Percentiles rank a stretch among this genome's conserved stretches.
phyloP scores from a whole-genome alignment of 1,139 yeast genomes.

The Candida frijolesensis region DNA sequence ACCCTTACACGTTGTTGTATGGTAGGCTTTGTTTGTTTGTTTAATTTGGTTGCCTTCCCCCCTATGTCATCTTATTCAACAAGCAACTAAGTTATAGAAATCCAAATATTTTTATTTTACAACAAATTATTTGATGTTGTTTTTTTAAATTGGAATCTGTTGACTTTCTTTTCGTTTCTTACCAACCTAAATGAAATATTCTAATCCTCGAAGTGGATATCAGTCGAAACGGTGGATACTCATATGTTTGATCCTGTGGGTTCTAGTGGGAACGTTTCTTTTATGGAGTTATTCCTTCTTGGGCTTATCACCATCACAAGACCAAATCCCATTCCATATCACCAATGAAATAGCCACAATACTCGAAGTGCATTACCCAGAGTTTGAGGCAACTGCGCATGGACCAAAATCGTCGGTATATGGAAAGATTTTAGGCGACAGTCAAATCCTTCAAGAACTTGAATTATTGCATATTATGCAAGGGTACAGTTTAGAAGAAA shows the following conservation, averaged over 20 bases:
- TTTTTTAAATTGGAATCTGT: too few relatives aligned
- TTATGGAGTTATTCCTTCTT: not conserved
- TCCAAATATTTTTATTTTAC: too few relatives aligned
- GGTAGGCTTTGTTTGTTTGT: too few relatives aligned
- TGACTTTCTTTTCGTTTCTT: not conserved
- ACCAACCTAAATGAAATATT: not conserved
- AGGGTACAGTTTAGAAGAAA: slow-evolving; percentile 10
- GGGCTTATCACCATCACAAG: not conserved
- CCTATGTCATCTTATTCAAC: too few relatives aligned
- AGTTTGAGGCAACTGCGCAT: not conserved
- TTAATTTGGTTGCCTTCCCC: too few relatives aligned
- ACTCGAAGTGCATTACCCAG: slow-evolving; percentile 8
- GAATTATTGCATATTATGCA: slow-evolving; percentile 12
- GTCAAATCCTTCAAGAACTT: not conserved
- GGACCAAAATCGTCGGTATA: slow-evolving; percentile 8
- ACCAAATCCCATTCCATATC: not conserved
- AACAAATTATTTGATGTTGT: too few relatives aligned
- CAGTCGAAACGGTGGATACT: not conserved
- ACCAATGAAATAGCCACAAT: slow-evolving; percentile 5
- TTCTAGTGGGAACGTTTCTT: not conserved
- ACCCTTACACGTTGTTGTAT: too few relatives aligned
- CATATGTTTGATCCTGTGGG: not conserved
- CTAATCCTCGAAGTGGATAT: not conserved
- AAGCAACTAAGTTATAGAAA: too few relatives aligned
- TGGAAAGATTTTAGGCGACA: slow-evolving; percentile 1